phyloP scores from a whole-genome alignment of 495 filamentous ascomycete genomes.

The Talaromyces liani region DNA sequence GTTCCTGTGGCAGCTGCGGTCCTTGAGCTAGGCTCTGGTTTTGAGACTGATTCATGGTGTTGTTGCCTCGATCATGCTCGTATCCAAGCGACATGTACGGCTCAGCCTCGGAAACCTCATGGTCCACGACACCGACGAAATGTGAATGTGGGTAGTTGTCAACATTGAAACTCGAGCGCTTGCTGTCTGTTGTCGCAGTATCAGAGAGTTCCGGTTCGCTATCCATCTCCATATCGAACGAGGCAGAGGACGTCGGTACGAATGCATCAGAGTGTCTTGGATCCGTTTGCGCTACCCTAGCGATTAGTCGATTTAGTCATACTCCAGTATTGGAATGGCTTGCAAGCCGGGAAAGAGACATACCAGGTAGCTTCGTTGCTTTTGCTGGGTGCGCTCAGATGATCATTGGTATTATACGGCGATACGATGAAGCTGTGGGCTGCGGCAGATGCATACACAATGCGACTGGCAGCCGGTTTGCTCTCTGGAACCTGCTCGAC shows the following conservation, averaged over 20 bases:
- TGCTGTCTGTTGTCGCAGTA: constrained; percentile 1
- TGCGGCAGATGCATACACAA: constrained; percentile 4
- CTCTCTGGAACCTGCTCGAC: neutral
- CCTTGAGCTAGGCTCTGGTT: constrained; percentile 12
- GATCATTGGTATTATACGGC: neutral
- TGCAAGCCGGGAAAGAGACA: neutral
- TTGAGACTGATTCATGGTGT: constrained; percentile 3
- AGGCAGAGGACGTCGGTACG: neutral
- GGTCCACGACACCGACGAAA: neutral
- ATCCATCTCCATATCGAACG: constrained; percentile 3
- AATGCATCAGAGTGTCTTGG: neutral
- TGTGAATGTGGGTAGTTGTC: neutral
- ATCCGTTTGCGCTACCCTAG: neutral
- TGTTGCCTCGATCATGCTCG: constrained; percentile 35
- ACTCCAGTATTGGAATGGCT: neutral
- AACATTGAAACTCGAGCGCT: neutral
- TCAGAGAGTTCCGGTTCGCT: neutral
- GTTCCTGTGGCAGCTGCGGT: constrained; percentile 16
- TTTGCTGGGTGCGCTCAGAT: neutral
- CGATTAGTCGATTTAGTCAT: neutral
- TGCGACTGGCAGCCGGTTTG: neutral
- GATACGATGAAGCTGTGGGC: constrained; percentile 5
- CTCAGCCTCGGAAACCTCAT: constrained; percentile 50
- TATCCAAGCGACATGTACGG: constrained; percentile 69
- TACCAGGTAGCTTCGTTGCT: neutral